Conservation (phyloP, 164 flowering plant species). For the Vitis cinerea region DNA sequence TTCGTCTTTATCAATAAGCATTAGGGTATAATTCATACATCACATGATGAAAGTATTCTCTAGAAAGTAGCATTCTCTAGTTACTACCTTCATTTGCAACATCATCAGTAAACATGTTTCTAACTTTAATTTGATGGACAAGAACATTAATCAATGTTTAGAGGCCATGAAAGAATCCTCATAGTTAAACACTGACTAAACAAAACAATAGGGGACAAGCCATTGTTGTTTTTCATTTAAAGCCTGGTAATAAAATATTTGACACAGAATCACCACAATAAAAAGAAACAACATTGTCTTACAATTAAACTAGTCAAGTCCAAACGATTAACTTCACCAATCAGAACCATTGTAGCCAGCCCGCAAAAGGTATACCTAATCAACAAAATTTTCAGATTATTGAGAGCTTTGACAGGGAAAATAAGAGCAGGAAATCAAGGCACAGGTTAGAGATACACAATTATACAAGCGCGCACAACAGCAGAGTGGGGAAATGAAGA, state of each 20-base stretch:
- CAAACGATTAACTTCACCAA: conserved; percentile 75
- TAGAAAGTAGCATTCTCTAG: too few species aligned
- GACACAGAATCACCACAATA: background rate
- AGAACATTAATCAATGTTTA: background rate
- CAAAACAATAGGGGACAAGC: background rate
- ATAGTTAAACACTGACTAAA: background rate
- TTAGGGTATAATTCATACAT: too few species aligned
- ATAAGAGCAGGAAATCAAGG: background rate
- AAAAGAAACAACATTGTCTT: conserved; percentile 34
- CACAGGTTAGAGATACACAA: background rate
- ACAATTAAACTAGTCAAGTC: conserved; percentile 72
- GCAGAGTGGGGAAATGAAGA: too few species aligned
- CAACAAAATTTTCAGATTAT: conserved; percentile 8
- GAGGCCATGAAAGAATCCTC: background rate
- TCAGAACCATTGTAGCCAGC: conserved; percentile 81
- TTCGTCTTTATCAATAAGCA: too few species aligned
- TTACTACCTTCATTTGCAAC: too few species aligned
- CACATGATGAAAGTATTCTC: too few species aligned
- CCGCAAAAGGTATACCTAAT: conserved; percentile 94
- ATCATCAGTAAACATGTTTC: background rate
- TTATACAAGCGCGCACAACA: background rate
- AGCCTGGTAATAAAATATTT: background rate
- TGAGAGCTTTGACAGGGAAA: background rate
- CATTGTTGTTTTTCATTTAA: background rate
- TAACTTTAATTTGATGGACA: background rate